Evolutionary conservation across 768 basidiomycete genomes (phyloP).

Genomic region (Phylloporus sp.): DNA sequence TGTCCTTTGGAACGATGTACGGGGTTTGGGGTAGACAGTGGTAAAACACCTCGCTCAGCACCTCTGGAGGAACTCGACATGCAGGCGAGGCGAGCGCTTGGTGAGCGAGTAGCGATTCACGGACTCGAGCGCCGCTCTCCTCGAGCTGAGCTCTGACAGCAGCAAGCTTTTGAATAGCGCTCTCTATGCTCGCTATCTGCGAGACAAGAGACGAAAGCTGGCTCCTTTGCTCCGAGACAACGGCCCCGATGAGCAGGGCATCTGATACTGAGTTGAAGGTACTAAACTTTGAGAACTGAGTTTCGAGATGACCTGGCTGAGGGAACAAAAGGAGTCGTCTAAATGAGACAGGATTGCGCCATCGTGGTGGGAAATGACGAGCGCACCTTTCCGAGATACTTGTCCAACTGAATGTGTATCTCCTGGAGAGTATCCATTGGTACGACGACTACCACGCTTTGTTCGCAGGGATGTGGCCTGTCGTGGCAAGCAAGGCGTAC

Average conservation of each 20-base stretch:
- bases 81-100: slow-evolving; percentile 19
- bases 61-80: slow-evolving; percentile 27
- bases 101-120: slow-evolving; percentile 22
- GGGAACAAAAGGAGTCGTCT: background rate
- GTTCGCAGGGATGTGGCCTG: background rate
- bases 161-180: slow-evolving; percentile 17
- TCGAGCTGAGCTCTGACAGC: slow-evolving; percentile 17
- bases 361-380: slow-evolving; percentile 13
- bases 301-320: slow-evolving; percentile 17
- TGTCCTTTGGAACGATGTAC: slow-evolving; percentile 22
- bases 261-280: slow-evolving; percentile 9
- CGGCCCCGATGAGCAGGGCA: slow-evolving; percentile 19
- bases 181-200: slow-evolving; percentile 18
- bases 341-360: slow-evolving; percentile 34
- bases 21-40: slow-evolving; percentile 23
- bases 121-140: slow-evolving; percentile 13
- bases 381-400: slow-evolving; percentile 20
- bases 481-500: slow-evolving; percentile 1
- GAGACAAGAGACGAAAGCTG: slow-evolving; percentile 19
- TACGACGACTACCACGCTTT: background rate
- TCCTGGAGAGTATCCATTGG: slow-evolving; percentile 10
- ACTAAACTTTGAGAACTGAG: slow-evolving; percentile 11
- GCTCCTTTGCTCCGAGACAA: slow-evolving; percentile 17
- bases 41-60: slow-evolving; percentile 29
- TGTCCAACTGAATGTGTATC: slow-evolving; percentile 19